Evolutionary conservation across 1,284 basidiomycete species (phyloP).

Genomic region (Cystobasidium pallidum): DNA sequence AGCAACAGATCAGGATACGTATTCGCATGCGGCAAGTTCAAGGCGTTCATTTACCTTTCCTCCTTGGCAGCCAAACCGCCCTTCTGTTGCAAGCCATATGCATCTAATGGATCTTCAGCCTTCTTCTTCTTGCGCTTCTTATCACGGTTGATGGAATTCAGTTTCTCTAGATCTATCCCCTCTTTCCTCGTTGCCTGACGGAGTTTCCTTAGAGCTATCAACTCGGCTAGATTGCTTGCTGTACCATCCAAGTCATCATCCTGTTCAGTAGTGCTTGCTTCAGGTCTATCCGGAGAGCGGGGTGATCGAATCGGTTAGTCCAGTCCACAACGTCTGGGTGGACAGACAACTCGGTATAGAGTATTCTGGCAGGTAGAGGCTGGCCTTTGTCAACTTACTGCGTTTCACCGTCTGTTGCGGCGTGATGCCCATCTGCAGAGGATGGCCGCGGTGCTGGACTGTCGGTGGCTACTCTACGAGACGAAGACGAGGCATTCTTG

Average conservation of each 20-base stretch:
- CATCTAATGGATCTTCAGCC: slow-evolving; percentile 46
- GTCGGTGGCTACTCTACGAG: slow-evolving; percentile 6
- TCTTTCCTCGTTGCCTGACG: slow-evolving; percentile 65
- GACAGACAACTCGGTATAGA: neutral
- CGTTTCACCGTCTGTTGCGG: neutral
- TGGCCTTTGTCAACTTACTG: neutral
- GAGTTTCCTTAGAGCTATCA: slow-evolving; percentile 80
- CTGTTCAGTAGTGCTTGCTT: slow-evolving; percentile 18
- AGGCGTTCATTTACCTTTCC: too few species aligned
- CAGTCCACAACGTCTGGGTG: neutral
- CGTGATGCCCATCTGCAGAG: neutral
- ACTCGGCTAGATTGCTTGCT: slow-evolving; percentile 66
- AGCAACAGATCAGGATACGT: too few species aligned
- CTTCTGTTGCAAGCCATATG: slow-evolving; percentile 43
- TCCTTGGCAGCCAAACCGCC: slow-evolving; percentile 42
- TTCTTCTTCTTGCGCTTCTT: slow-evolving; percentile 66
- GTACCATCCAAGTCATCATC: slow-evolving; percentile 42
- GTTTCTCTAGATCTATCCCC: slow-evolving; percentile 82
- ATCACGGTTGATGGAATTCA: slow-evolving; percentile 80
- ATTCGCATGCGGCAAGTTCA: too few species aligned
- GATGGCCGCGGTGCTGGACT: slow-evolving; percentile 3
- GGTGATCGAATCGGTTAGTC: neutral
- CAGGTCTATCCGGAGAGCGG: neutral
- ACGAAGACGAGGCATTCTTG: slow-evolving; percentile 25
- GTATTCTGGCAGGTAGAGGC: too few species aligned